phyloP scores from a whole-genome alignment of 352 stramenopile species.

The Elongisporangium senticosum region DNA sequence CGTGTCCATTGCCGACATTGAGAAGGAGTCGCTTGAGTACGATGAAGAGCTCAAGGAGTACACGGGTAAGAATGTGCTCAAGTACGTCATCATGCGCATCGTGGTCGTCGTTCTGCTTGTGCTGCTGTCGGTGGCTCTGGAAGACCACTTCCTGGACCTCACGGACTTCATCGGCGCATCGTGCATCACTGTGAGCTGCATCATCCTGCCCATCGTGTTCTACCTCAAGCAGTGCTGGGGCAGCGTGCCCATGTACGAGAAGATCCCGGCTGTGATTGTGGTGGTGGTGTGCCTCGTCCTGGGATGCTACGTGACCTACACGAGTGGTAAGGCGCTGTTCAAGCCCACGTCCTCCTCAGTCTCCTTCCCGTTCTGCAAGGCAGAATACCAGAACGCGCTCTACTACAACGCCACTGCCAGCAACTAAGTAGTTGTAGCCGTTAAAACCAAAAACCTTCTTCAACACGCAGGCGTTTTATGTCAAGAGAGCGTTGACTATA shows the following conservation, averaged over 20 bases:
- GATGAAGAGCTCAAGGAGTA: conserved; percentile 38
- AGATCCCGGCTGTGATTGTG: conserved; percentile 10
- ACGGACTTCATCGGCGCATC: conserved; percentile 62
- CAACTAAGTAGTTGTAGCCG: conserved; percentile 1
- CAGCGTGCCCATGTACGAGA: conserved; percentile 19
- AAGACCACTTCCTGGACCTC: conserved; percentile 52
- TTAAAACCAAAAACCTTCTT: background rate
- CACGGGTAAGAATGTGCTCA: conserved; percentile 29
- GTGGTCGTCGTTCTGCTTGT: conserved; percentile 40
- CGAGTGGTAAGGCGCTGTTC: conserved; percentile 9
- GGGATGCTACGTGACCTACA: conserved; percentile 17
- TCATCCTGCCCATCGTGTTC: conserved; percentile 26
- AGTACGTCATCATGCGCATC: conserved; percentile 41
- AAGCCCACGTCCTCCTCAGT: conserved; percentile 17
- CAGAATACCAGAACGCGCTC: conserved; percentile 6
- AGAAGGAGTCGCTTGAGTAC: conserved; percentile 9
- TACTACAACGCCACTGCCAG: conserved; percentile 16
- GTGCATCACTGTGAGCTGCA: conserved; percentile 28
- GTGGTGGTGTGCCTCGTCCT: conserved; percentile 15
- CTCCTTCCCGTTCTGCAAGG: conserved; percentile 11
- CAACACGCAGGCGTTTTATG: too few species aligned
- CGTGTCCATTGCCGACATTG: conserved; percentile 21
- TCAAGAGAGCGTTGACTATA: too few species aligned
- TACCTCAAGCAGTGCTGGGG: conserved; percentile 20
- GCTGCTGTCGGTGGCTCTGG: conserved; percentile 23